Percentiles rank a stretch among this genome's conserved stretches.
Evolutionary conservation across 108 stramenopile genomes (phyloP).

Genomic region (Phaeodactylum tricornutum): DNA sequence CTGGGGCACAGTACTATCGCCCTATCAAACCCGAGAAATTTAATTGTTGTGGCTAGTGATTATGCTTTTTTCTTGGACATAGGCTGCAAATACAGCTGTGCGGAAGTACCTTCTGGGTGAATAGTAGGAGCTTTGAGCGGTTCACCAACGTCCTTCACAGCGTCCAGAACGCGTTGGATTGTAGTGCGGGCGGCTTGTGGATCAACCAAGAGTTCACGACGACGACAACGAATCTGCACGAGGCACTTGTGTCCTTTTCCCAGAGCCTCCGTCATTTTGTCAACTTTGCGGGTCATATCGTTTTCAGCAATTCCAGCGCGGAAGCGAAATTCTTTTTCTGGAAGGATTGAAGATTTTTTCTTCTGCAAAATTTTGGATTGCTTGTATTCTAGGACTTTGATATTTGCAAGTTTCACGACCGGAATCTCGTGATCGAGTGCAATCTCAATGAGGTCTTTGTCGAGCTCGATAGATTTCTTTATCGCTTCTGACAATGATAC

Average conservation of each 20-base stretch:
- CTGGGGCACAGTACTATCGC: neutral
- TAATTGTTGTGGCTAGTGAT: neutral
- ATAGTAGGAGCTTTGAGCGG: neutral
- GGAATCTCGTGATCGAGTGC: slow-evolving; percentile 6
- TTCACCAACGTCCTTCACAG: slow-evolving; percentile 1
- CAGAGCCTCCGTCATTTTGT: neutral
- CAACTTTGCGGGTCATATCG: slow-evolving; percentile 3
- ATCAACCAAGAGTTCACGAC: neutral
- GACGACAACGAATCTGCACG: neutral
- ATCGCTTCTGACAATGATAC: slow-evolving; percentile 2
- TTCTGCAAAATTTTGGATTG: too few relatives aligned
- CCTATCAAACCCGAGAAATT: neutral
- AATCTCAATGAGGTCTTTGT: slow-evolving; percentile 4
- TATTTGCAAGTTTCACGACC: neutral
- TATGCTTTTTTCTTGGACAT: neutral
- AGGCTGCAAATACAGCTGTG: neutral
- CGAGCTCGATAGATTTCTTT: neutral
- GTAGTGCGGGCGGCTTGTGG: neutral
- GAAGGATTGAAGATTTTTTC: neutral
- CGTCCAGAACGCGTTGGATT: neutral
- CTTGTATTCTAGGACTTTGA: neutral
- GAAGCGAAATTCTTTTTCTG: slow-evolving; percentile 1
- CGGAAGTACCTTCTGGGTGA: neutral
- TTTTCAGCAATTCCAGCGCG: neutral
- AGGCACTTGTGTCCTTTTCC: slow-evolving; percentile 7